Percentiles rank a stretch among this genome's conserved stretches.
These are phyloP conservation scores for Fagopyrum homotropicum DNA, from an alignment of 148 eudicot genomes.

Conservation along the genomic window DNA sequence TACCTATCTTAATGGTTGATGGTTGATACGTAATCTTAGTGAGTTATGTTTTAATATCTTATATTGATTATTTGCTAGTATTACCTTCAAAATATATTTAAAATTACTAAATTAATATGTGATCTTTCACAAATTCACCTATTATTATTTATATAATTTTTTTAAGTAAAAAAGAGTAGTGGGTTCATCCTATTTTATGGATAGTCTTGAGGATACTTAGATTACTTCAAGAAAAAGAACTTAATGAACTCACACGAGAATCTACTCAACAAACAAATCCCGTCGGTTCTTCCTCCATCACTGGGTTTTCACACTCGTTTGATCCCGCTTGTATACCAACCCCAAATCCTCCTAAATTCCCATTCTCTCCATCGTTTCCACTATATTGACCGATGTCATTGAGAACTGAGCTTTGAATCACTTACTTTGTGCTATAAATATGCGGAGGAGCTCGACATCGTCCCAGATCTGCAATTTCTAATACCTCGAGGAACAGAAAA, in stretches of 20 bases:
- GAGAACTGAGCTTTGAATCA: not conserved
- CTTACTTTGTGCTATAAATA: not conserved
- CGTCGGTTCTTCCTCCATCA: not conserved
- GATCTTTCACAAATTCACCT: too few relatives aligned
- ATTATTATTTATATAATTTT: too few relatives aligned
- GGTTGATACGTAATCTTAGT: too few relatives aligned
- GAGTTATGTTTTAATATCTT: too few relatives aligned
- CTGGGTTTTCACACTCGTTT: not conserved
- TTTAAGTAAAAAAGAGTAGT: too few relatives aligned
- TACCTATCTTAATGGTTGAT: too few relatives aligned
- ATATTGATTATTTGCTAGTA: too few relatives aligned
- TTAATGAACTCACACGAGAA: not conserved
- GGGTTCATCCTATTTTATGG: too few relatives aligned
- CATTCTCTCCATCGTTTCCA: not conserved
- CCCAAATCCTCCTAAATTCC: not conserved
- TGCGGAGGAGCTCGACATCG: not conserved
- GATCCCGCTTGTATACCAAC: not conserved
- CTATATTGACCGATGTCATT: not conserved
- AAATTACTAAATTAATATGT: too few relatives aligned
- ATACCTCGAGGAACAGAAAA: not conserved
- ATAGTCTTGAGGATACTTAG: too few relatives aligned
- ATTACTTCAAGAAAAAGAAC: too few relatives aligned
- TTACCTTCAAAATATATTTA: too few relatives aligned
- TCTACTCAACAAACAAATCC: not conserved
- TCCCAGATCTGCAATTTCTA: slow-evolving; percentile 1